A percentile compares a stretch with the other conserved stretches of the same genome.
phyloP scores from a whole-genome alignment of 139 green algal genomes.

The Zygnema circumcarinatum region DNA sequence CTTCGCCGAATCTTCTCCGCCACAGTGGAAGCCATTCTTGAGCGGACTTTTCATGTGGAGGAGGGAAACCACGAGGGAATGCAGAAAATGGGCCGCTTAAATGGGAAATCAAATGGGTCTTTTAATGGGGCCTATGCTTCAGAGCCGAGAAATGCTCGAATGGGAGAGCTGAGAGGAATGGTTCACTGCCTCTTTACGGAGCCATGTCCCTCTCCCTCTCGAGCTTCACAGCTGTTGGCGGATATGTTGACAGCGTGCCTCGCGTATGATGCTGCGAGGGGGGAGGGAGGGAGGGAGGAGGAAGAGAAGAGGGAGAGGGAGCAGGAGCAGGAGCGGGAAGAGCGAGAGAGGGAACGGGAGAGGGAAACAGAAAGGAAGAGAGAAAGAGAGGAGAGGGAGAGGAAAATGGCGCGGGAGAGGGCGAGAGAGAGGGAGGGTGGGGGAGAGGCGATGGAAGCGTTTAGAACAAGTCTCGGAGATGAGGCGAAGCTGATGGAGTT shows the following conservation, averaged over 20 bases:
- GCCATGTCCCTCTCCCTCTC: background rate
- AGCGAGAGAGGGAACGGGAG: background rate
- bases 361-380: background rate
- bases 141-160: background rate
- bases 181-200: constrained; percentile 11
- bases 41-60: constrained; percentile 19
- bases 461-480: background rate
- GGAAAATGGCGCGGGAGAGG: background rate
- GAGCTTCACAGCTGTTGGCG: background rate
- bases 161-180: background rate
- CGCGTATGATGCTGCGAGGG: background rate
- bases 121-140: background rate
- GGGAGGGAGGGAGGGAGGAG: background rate
- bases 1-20: constrained; percentile 32
- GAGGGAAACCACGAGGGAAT: background rate
- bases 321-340: background rate
- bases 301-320: background rate
- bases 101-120: too few species aligned
- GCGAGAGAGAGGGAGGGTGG: background rate
- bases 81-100: background rate
- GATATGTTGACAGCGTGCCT: constrained; percentile 11
- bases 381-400: background rate
- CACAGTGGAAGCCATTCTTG: constrained; percentile 28
- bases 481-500: background rate
- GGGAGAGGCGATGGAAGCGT: background rate